Base-by-base conservation (phyloP, 176 grass and related monocot genomes). In the Ensete ventricosum region DNA sequence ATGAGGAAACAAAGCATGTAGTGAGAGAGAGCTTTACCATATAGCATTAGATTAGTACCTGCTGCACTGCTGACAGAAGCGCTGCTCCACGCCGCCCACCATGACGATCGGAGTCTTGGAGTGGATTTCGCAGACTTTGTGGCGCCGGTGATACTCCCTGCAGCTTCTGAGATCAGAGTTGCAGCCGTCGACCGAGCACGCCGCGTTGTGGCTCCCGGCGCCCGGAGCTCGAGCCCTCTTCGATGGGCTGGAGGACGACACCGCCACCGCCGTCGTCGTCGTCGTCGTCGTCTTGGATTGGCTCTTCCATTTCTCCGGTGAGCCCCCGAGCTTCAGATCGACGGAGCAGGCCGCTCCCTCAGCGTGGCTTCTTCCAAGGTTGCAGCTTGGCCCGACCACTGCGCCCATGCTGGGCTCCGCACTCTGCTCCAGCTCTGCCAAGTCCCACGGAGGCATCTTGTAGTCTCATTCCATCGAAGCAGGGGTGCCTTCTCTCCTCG, bases 1-100 rank as follows among this genome's bases (percentile, higher is more conserved):
- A 57, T 57, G 34, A 43, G 34, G 34, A 43, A 43, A 43, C 34
- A 43, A 43, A 43, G 34, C 34, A 43, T 43, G 34, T 6, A 43
- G 4, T 43, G 24, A 25, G 1, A 23, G 34, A 43, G 34, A 43
- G 34, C 4, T 17, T 57, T 60, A 60, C 9, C 57, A 60, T 25
- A 25, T 25, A 25, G 34, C 73, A 83, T 53, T 24, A 23, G 22
- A 23, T 23, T 23, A 23, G 0, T 81, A 96, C 95, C 95, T 99
- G 95, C 95, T 99, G 74, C 95, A 99, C 88, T 99, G 95, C 67
- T 99, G 95, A 82, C 95, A 99, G 86, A 99, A 99, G 69, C 95
- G 87, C 77, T 99, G 95, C 85, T 99, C 86, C 80, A 16, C 20
- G 2, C 74, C 74, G 9, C 57, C 24, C 2, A 76, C 74, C 34